A percentile compares a stretch with the other conserved stretches of the same genome.
Evolutionary conservation across 495 filamentous ascomycete species (phyloP).

Genomic region (Podospora tetraspora): DNA sequence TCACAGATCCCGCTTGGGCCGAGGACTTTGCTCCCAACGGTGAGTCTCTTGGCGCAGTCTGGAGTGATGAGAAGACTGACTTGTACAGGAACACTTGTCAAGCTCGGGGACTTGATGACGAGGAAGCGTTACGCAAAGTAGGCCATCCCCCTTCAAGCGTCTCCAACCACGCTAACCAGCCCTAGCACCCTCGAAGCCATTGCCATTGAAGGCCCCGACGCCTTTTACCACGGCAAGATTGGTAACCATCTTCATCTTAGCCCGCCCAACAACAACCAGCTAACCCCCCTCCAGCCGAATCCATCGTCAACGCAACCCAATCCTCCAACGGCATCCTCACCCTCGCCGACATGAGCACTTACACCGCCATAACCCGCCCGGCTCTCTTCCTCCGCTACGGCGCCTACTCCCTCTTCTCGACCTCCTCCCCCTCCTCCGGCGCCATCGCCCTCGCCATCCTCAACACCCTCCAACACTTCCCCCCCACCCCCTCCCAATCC

Average conservation of each 20-base stretch:
- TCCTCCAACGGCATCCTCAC: slow-evolving; percentile 74
- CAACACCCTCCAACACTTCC: slow-evolving; percentile 73
- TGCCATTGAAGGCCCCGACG: slow-evolving; percentile 60
- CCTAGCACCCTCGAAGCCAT: slow-evolving; percentile 64
- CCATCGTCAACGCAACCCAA: slow-evolving; percentile 63
- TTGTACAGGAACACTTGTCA: slow-evolving; percentile 45
- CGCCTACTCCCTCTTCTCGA: slow-evolving; percentile 60
- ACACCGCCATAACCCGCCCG: slow-evolving; percentile 56
- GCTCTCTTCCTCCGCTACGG: slow-evolving; percentile 65
- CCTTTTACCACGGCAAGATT: slow-evolving; percentile 67
- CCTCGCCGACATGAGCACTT: slow-evolving; percentile 65
- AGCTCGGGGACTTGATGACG: slow-evolving; percentile 69
- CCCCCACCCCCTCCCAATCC: slow-evolving; percentile 27
- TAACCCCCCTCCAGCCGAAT: slow-evolving; percentile 50
- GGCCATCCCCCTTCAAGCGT: slow-evolving; percentile 4
- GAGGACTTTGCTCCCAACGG: slow-evolving; percentile 81
- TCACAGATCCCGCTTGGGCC: slow-evolving; percentile 70
- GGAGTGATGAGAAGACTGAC: not conserved
- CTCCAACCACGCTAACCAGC: slow-evolving; percentile 5
- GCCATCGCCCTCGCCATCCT: slow-evolving; percentile 65
- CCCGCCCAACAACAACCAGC: not conserved
- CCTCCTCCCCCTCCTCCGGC: slow-evolving; percentile 69
- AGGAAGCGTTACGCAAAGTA: slow-evolving; percentile 68
- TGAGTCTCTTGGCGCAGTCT: slow-evolving; percentile 13
- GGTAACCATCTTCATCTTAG: slow-evolving; percentile 21